Conservation (phyloP, 176 grass and related monocot genomes). For the Oryza officinalis region DNA sequence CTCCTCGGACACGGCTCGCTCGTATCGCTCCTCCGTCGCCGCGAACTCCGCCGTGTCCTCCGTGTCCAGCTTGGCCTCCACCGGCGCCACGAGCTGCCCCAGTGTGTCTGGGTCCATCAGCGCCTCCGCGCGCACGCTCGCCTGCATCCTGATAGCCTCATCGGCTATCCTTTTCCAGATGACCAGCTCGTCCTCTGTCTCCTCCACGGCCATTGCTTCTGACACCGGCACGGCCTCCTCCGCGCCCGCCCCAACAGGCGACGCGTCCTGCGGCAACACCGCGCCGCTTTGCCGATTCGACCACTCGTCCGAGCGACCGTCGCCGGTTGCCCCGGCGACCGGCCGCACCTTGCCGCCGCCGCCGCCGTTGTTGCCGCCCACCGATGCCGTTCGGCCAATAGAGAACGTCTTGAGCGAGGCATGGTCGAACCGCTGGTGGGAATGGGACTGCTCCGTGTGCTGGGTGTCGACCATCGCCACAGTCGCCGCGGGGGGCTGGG, state of each 20-base stretch:
- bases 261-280: conserved; percentile 38
- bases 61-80: conserved; percentile 48
- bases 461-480: conserved; percentile 46
- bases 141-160: conserved; percentile 69
- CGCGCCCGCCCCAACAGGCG: conserved; percentile 11
- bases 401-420: conserved; percentile 50
- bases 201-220: background rate
- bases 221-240: conserved; percentile 13
- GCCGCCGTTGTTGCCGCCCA: conserved; percentile 61
- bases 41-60: conserved; percentile 45
- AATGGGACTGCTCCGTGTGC: conserved; percentile 25
- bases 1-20: conserved; percentile 61
- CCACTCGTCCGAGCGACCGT: conserved; percentile 56
- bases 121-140: conserved; percentile 41
- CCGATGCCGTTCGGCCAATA: conserved; percentile 41
- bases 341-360: conserved; percentile 74
- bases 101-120: conserved; percentile 65
- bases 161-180: conserved; percentile 63
- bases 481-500: background rate
- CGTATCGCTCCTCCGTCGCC: conserved; percentile 57
- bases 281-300: conserved; percentile 30
- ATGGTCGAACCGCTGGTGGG: conserved; percentile 33
- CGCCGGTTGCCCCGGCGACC: conserved; percentile 67
- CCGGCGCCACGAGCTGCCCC: conserved; percentile 62
- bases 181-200: conserved; percentile 50